Evolutionary conservation across 371 early-diverging fungal species (phyloP), one percentile per base, ranked within the genome.

Genomic region (Mortierella sp.): DNA sequence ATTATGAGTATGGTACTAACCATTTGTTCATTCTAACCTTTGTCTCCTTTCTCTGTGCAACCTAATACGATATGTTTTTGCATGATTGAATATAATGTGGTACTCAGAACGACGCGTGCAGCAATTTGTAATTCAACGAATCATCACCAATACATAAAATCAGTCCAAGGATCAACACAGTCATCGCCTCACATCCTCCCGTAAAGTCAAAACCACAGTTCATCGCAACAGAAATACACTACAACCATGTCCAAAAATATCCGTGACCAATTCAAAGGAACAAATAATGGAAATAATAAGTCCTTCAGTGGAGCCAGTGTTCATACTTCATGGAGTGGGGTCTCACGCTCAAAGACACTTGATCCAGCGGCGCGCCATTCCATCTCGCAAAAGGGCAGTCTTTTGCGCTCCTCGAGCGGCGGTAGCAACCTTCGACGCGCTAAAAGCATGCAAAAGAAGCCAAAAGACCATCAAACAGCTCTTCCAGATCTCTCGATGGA

Each of bases 401-500:
- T 78, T 7, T 22, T 69, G 34, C 79, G 73, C 17, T 56, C 79
- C 10, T 43, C 66, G 12, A 80, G 81, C 49, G 67, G 81, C 55
- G 67, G 65, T 22, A 72, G 75, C 22, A 64, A 56, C 26, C 68
- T 71, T 15, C 68, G 64, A 8, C 75, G 75, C 8, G 29, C 57
- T 15, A 75, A 71, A 68, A 80, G 75, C 54, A 23, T 62, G 1
- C 80, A 70, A 12, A 80, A 68, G 62, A 80, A 75, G 55, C 61
- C 49, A 22, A 12, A 45, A 1, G 56, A 55, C 10, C 28, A 23
- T 2, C 60, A 63, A 1, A 45, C 58, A 12, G 37, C 62, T 2
- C 19, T 67, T 19, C 75, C 71, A 31, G 81, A 80, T 28, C 34
- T 80, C n/a, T 75, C 81, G 1, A 80, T 80, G 81, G 81, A 80